These are phyloP conservation scores for Fusarium austroafricanum DNA, from an alignment of 2,329 filamentous ascomycete species.

Conservation along the genomic window DNA sequence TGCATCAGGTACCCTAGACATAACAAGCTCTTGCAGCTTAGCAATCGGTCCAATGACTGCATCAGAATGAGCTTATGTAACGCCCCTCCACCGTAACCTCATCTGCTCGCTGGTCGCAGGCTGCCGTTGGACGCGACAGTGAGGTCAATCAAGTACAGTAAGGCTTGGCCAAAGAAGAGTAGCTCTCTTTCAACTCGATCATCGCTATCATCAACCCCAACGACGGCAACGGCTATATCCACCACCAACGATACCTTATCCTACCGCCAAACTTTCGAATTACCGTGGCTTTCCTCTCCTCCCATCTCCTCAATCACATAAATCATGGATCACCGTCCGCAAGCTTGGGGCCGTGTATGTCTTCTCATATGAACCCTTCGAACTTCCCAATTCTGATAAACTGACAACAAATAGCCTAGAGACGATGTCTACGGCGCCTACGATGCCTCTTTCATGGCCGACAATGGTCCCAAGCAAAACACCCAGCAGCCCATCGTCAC, in stretches of 20 bases:
- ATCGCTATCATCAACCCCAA: constrained; percentile 23
- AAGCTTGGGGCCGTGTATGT: constrained; percentile 78
- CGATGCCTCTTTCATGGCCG: constrained; percentile 85
- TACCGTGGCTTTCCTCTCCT: neutral
- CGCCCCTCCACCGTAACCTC: constrained; percentile 10
- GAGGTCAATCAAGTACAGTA: constrained; percentile 28
- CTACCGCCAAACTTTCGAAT: neutral
- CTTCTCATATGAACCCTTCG: neutral
- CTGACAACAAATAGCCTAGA: constrained; percentile 74
- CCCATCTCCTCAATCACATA: constrained; percentile 26
- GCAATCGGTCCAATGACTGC: constrained; percentile 47
- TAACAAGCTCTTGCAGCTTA: constrained; percentile 30
- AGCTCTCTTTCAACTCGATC: constrained; percentile 30
- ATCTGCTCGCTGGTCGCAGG: constrained; percentile 45
- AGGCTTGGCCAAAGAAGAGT: constrained; percentile 25
- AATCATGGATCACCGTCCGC: constrained; percentile 77
- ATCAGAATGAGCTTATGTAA: constrained; percentile 48
- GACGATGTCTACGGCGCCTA: constrained; percentile 97
- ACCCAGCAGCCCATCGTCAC: constrained; percentile 95
- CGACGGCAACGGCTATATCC: neutral
- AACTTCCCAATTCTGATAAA: neutral
- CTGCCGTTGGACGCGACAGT: constrained; percentile 54
- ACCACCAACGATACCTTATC: neutral
- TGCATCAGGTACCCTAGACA: constrained; percentile 14
- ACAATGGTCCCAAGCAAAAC: constrained; percentile 78